Percentiles rank a stretch among this genome's conserved stretches.
phyloP scores from a whole-genome alignment of 2,329 filamentous ascomycete species.

The Xylariaceae sp. region DNA sequence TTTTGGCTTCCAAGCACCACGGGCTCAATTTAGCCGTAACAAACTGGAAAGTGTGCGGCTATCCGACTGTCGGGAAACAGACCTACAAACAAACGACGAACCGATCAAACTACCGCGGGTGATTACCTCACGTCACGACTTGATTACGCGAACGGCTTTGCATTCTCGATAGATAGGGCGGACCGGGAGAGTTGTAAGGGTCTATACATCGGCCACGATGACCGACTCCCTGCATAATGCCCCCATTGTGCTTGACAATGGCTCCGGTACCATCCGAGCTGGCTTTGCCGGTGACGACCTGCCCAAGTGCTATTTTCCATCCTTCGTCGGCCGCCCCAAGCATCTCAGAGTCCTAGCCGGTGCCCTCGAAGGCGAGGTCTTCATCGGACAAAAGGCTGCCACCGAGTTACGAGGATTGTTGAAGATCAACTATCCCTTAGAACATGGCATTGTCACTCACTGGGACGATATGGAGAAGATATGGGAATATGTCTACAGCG shows the following conservation, averaged over 20 bases:
- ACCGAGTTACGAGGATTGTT: constrained; percentile 86
- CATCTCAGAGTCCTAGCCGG: constrained; percentile 93
- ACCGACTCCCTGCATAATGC: constrained; percentile 81
- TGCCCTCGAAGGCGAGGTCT: constrained; percentile 91
- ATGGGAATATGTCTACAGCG: constrained; percentile 96
- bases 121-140: too few relatives aligned
- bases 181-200: constrained; percentile 18
- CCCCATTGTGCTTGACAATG: constrained; percentile 98
- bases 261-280: constrained; percentile 93
- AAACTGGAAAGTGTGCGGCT: too few relatives aligned
- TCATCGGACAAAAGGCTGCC: constrained; percentile 86
- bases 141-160: too few relatives aligned
- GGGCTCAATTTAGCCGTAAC: too few relatives aligned
- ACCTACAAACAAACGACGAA: too few relatives aligned
- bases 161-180: constrained; percentile 12
- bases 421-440: constrained; percentile 92
- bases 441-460: constrained; percentile 97
- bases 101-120: too few relatives aligned
- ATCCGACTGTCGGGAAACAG: too few relatives aligned
- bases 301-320: constrained; percentile 96
- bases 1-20: too few relatives aligned
- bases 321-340: constrained; percentile 93
- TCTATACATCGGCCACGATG: constrained; percentile 37
- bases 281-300: constrained; percentile 95
- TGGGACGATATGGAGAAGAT: constrained; percentile 99